These are phyloP conservation scores for Rhizopogon roseolus DNA, from an alignment of 768 basidiomycete genomes.

Conservation along the genomic window DNA sequence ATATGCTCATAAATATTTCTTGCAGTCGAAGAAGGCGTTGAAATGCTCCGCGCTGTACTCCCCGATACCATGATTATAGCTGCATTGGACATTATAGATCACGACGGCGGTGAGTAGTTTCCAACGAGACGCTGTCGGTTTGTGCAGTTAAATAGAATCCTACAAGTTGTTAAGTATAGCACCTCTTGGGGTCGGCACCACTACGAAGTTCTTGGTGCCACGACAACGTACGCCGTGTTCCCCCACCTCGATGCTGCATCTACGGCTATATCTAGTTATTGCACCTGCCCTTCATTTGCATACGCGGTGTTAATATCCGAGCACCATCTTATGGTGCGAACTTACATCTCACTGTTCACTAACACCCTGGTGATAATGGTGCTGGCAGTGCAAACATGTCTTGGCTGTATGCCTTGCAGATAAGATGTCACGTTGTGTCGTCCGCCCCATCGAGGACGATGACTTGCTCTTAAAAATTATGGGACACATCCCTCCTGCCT, in stretches of 20 bases:
- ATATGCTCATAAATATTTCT: not conserved
- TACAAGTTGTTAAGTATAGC: constrained; percentile 55
- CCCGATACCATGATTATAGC: constrained; percentile 61
- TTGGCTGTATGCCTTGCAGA: constrained; percentile 62
- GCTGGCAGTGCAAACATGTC: constrained; percentile 73
- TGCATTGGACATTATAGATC: constrained; percentile 75
- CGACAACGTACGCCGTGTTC: constrained; percentile 55
- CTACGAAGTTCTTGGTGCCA: constrained; percentile 68
- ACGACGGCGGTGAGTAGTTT: constrained; percentile 48
- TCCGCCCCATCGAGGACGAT: constrained; percentile 41
- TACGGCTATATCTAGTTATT: constrained; percentile 46
- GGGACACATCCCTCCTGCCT: constrained; percentile 5
- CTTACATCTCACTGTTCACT: not conserved
- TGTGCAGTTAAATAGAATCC: not conserved
- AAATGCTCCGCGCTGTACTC: constrained; percentile 52
- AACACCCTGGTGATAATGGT: constrained; percentile 1
- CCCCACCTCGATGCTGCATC: constrained; percentile 38
- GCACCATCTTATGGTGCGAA: constrained; percentile 59
- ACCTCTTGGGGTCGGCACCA: constrained; percentile 53
- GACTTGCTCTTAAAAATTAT: constrained; percentile 37
- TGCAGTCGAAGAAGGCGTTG: constrained; percentile 49
- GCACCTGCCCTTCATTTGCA: constrained; percentile 72
- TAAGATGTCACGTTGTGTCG: constrained; percentile 44
- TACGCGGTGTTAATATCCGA: constrained; percentile 57
- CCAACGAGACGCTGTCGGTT: not conserved